Base-by-base conservation (phyloP, 768 basidiomycete genomes). In the Podaxis pistillaris region DNA sequence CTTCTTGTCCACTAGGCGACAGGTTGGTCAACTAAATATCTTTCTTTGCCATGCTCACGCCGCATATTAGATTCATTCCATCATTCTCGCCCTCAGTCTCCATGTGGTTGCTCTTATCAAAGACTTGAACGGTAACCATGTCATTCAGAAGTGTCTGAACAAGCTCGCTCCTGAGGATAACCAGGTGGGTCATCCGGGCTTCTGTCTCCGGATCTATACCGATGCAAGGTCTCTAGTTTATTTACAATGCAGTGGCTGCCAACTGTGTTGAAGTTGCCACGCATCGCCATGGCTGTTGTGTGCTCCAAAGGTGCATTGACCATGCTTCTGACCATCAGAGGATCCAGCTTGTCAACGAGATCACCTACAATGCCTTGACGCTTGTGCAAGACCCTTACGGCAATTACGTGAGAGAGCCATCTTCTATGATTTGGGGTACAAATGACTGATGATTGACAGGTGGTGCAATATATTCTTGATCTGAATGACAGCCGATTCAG, bases 81-180 rank as follows among this genome's bases (percentile, higher is more conserved):
- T 98, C 77, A 98, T 98, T 71, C 82, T 96, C 64, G 96, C 97
- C 4, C 86, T 99, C 70, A 96, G 94, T 78, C 83, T 97, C 63
- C 96, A 98, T 74, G 97, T 99, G 69, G 97, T 99, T 36, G 95
- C 96, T 66, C 85, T 99, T 68, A 99, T 99, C 88, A 99, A 98
- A 84, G 97, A 96, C 74, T 79, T 96, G 71, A 96, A 96, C 72
- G 94, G 94, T 56, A 96, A 96, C 70, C 93, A 98, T 73, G 96
- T 98, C 73, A 97, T 98, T 66, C 97, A 99, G 76, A 99, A 99
- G 77, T 99, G 97, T 77, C 79, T 99, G 69, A 99, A 99, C 82
- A 95, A 96, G 78, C 82, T 99, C 67, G 92, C 93, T 50, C 94
- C 97, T 1, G 97, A 99, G 72, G 97, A 99, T 76, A 99, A 99